Evolutionary conservation across 1,284 basidiomycete species (phyloP).

Genomic region (Inonotus obliquus): DNA sequence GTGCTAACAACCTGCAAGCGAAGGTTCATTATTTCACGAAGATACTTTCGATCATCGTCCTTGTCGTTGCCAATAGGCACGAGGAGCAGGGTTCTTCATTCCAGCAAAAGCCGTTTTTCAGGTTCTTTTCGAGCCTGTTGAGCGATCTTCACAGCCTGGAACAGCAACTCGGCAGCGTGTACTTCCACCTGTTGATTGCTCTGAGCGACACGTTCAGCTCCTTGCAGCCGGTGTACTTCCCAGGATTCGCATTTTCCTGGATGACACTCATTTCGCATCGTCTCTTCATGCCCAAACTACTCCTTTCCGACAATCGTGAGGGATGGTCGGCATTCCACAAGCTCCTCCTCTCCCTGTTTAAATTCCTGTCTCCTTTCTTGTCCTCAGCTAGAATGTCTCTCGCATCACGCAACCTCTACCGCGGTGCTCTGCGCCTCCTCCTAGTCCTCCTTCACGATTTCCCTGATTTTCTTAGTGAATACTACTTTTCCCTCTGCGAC

Average conservation of each 20-base stretch:
- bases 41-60: slow-evolving; percentile 95
- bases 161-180: slow-evolving; percentile 77
- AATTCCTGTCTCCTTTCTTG: slow-evolving; percentile 91
- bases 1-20: slow-evolving; percentile 85
- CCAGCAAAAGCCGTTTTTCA: slow-evolving; percentile 97
- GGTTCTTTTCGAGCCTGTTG: slow-evolving; percentile 96
- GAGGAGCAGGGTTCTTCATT: slow-evolving; percentile 90
- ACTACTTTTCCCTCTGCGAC: slow-evolving; percentile 94
- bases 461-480: slow-evolving; percentile 96
- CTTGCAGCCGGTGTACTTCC: slow-evolving; percentile 94
- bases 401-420: slow-evolving; percentile 87
- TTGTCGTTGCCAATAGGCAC: slow-evolving; percentile 92
- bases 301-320: slow-evolving; percentile 81
- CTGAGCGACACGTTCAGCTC: slow-evolving; percentile 96
- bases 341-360: slow-evolving; percentile 86
- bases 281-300: slow-evolving; percentile 94
- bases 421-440: slow-evolving; percentile 87
- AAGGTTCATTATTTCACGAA: slow-evolving; percentile 98
- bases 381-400: slow-evolving; percentile 76
- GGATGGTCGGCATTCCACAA: slow-evolving; percentile 97
- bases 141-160: slow-evolving; percentile 89
- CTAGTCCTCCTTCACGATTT: slow-evolving; percentile 97
- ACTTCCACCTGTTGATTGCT: slow-evolving; percentile 85
- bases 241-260: slow-evolving; percentile 98
- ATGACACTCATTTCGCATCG: slow-evolving; percentile 94